These are phyloP conservation scores for Claviceps fusiformis DNA, from an alignment of 2,329 filamentous ascomycete genomes.

Conservation along the genomic window DNA sequence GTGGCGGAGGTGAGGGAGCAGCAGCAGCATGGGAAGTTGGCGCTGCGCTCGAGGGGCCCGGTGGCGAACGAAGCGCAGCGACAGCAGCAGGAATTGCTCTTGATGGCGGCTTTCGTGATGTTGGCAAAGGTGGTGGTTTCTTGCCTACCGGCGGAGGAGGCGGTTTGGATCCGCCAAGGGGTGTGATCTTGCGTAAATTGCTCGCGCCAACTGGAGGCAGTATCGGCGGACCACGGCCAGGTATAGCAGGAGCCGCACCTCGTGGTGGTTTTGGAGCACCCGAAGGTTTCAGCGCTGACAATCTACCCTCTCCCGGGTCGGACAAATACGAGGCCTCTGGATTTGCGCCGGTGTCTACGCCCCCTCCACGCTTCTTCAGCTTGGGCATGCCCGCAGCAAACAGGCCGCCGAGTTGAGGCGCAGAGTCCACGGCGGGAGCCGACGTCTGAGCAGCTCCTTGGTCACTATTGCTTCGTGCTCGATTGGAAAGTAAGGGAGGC, in stretches of 20 bases:
- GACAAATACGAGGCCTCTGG: constrained; percentile 60
- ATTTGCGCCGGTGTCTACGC: constrained; percentile 52
- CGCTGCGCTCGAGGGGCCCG: constrained; percentile 21
- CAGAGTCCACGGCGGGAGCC: constrained; percentile 35
- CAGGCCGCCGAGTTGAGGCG: constrained; percentile 69
- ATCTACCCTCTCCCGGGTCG: constrained; percentile 45
- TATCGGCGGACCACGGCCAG: constrained; percentile 27
- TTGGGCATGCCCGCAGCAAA: constrained; percentile 96
- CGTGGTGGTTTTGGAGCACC: constrained; percentile 47
- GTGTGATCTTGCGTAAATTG: constrained; percentile 46
- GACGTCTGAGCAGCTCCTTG: constrained; percentile 35
- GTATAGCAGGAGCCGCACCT: constrained; percentile 43
- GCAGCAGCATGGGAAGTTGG: constrained; percentile 9
- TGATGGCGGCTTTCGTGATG: constrained; percentile 42
- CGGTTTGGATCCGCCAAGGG: constrained; percentile 16
- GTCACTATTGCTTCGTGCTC: constrained; percentile 77
- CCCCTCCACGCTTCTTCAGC: constrained; percentile 72
- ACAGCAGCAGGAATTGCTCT: constrained; percentile 18
- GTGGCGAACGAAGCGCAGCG: constrained; percentile 22
- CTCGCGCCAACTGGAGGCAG: constrained; percentile 30
- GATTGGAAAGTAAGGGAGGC: constrained; percentile 56
- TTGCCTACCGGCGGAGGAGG: constrained; percentile 70
- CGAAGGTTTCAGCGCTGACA: constrained; percentile 31
- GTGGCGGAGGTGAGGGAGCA: constrained; percentile 22
- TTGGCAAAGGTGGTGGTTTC: constrained; percentile 53